A percentile compares a stretch with the other conserved stretches of the same genome.
phyloP scores from a whole-genome alignment of 495 filamentous ascomycete species.

The Xylaria cubensis region DNA sequence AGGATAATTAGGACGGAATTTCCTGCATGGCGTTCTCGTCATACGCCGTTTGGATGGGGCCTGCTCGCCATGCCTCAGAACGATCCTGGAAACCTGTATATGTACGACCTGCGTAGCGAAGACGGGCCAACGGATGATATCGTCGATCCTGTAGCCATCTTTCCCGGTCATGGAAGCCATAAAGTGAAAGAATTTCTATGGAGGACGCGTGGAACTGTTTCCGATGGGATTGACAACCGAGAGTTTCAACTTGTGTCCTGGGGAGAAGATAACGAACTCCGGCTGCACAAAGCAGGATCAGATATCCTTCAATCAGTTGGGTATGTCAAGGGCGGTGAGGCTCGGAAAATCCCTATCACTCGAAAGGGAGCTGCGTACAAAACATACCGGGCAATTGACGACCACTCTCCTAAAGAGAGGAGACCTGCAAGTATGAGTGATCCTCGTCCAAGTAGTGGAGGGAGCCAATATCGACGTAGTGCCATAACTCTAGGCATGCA shows the following conservation, averaged over 20 bases:
- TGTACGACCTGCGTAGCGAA: slow-evolving; percentile 72
- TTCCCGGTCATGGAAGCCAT: slow-evolving; percentile 78
- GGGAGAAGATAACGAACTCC: slow-evolving; percentile 84
- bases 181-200: slow-evolving; percentile 95
- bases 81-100: slow-evolving; percentile 80
- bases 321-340: slow-evolving; percentile 70
- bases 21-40: slow-evolving; percentile 91
- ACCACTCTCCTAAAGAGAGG: slow-evolving; percentile 53
- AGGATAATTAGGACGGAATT: slow-evolving; percentile 80
- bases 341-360: slow-evolving; percentile 73
- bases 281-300: slow-evolving; percentile 75
- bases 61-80: slow-evolving; percentile 91
- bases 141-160: slow-evolving; percentile 70
- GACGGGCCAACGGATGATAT: slow-evolving; percentile 50
- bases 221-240: slow-evolving; percentile 75
- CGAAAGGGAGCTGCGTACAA: slow-evolving; percentile 85
- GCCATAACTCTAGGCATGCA: slow-evolving; percentile 54
- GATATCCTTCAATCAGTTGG: slow-evolving; percentile 74
- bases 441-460: slow-evolving; percentile 50
- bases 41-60: slow-evolving; percentile 89
- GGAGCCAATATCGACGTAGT: slow-evolving; percentile 46
- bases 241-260: slow-evolving; percentile 95
- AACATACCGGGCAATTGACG: slow-evolving; percentile 73
- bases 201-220: slow-evolving; percentile 77
- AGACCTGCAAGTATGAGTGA: slow-evolving; percentile 58